A percentile compares a stretch with the other conserved stretches of the same genome.
Evolutionary conservation across 345 rosid species (phyloP).

Genomic region (Excoecaria cochinchinensis): DNA sequence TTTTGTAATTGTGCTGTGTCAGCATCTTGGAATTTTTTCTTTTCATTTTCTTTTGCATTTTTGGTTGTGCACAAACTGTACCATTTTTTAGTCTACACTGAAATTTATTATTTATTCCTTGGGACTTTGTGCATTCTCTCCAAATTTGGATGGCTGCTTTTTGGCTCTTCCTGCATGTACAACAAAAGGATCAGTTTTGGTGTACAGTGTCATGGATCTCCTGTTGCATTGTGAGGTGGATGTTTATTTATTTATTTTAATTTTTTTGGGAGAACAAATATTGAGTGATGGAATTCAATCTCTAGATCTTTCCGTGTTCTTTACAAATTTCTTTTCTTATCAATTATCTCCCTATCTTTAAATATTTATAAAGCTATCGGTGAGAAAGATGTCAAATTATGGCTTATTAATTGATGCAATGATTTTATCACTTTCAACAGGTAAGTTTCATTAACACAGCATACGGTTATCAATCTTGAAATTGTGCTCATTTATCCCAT

Average conservation of each 20-base stretch:
- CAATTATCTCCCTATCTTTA: background rate
- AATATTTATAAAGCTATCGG: background rate
- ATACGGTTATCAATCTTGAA: background rate
- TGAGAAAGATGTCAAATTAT: background rate
- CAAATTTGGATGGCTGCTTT: slow-evolving; percentile 78
- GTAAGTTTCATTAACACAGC: background rate
- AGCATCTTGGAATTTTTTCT: background rate
- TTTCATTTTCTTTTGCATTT: background rate
- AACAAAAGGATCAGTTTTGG: slow-evolving; percentile 61
- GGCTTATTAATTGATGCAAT: background rate
- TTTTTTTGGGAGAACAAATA: background rate
- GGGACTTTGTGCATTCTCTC: slow-evolving; percentile 90
- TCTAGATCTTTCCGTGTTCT: background rate
- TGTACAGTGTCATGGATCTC: slow-evolving; percentile 80
- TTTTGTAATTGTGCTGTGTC: background rate
- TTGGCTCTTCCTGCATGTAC: slow-evolving; percentile 89
- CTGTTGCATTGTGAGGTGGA: slow-evolving; percentile 77
- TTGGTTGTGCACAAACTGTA: background rate
- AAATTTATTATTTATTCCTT: slow-evolving; percentile 17
- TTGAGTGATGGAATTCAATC: background rate
- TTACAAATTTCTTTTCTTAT: background rate
- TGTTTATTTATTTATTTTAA: no score
- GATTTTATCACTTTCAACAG: background rate
- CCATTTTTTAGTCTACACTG: background rate
- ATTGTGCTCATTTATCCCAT: no score